Conservation (phyloP, 345 rosid genomes). For the Nephelium lappaceum region DNA sequence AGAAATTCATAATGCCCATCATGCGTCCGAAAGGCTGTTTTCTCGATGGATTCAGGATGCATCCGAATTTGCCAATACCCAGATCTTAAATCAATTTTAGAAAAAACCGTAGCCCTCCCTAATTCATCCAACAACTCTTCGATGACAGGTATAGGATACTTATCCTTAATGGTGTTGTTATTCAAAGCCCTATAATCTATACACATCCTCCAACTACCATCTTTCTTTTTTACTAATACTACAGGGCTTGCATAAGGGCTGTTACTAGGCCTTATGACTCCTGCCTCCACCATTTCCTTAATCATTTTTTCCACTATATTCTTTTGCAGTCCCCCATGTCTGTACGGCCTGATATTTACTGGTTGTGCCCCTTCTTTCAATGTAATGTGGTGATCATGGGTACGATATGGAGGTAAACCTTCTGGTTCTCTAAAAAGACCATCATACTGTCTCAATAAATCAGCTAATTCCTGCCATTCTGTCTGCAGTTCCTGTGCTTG, state of each 20-base stretch:
- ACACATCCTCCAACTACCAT: not conserved
- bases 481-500: too few species aligned
- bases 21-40: not conserved
- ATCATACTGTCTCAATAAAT: too few species aligned
- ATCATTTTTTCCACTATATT: too few species aligned
- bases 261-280: not conserved
- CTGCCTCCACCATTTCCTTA: too few species aligned
- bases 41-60: not conserved
- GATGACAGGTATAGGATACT: not conserved
- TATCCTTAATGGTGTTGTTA: not conserved
- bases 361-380: too few species aligned
- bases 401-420: too few species aligned
- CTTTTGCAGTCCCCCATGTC: too few species aligned
- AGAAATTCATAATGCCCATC: not conserved
- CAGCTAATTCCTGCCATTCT: too few species aligned
- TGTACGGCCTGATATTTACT: too few species aligned
- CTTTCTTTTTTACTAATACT: too few species aligned
- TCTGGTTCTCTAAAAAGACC: too few species aligned
- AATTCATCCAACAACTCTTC: not conserved
- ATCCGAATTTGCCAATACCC: not conserved
- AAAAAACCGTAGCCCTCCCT: not conserved
- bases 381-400: too few species aligned
- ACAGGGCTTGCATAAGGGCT: not conserved
- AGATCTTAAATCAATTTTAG: not conserved
- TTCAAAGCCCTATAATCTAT: not conserved